Base-by-base conservation (phyloP, 2,329 filamentous ascomycete genomes). In the Kalaharituber pfeilii region DNA sequence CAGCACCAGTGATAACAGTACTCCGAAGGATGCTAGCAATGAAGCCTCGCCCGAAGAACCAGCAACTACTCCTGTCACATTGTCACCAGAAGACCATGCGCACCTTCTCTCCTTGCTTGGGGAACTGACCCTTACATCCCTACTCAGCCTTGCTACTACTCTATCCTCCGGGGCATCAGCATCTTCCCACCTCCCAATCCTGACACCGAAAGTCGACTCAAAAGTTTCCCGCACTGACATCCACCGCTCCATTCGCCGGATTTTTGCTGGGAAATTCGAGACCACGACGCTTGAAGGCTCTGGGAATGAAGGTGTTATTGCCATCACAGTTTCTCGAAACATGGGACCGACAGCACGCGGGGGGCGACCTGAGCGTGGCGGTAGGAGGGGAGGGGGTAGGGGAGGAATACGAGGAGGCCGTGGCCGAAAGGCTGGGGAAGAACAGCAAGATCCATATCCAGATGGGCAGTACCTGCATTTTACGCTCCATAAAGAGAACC, bases 401-500 rank as follows among this genome's bases (percentile, higher is more conserved):
- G 56, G 25, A 56, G 56, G 57, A 25, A 22, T 63, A 59, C 62
- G 51, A 22, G 51, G 49, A 42, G 52, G 52, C 64, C 55, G 57
- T 64, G 67, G 2, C 30, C 39, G 44, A 59, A 64, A 25, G 63
- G 52, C 15, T 59, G 56, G 33, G 53, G 55, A 24, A 56, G 56
- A 80, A 71, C 78, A 52, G 79, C 83, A 60, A 47, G 42, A 47
- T 11, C 42, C 15, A 4, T 47, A 22, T 47, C 70, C 81, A 42
- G 80, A 75, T n/a, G 86, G 84, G 18, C 82, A 87, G 50, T 91
- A 86, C 67, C 71, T 94, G 13, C 87, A 94, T 67, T 94, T 94
- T 67, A 89, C 85, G 0, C 73, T 95, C 51, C 93, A 89, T 76
- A 95, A 95, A 70, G 88, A 94, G 70, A 95, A 95, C 70, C 88